Evolutionary conservation across 2,329 filamentous ascomycete species (phyloP), one percentile per base, ranked within the genome.

Genomic region (Cladosporium sp.): DNA sequence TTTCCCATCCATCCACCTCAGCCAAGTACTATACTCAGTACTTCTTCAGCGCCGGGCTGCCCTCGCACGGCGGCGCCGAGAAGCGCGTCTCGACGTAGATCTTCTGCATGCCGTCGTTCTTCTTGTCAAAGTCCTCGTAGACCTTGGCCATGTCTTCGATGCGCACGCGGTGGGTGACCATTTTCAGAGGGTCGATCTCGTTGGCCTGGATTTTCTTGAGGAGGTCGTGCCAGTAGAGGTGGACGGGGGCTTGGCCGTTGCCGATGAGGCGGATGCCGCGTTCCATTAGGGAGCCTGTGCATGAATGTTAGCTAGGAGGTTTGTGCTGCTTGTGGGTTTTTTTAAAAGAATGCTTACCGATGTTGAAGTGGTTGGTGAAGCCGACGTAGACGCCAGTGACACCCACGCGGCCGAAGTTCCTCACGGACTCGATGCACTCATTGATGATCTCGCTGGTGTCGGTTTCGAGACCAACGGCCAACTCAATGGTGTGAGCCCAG

Each of bases 221-320:
- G n/a, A 96, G 82, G 3, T 91, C 85, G 28, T 92, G 83, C 92
- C 92, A 96, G 80, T 96, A 95, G 73, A 89, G 86, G 73, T 94
- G 91, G 0, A 96, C 91, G 0, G 92, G 92, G 2, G 86, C 86
- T 74, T 89, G 87, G 4, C 87, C 87, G 70, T 88, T 88, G 51
- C 87, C 87, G 69, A 88, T 93, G 54, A 96, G 85, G 1, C 91
- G 88, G 71, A 96, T 87, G n/a, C 92, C 92, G 36, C 91, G 88
- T 79, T 96, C 88, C 92, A 96, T 96, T 15, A 96, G 75, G 0
- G 91, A 88, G 11, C 92, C 90, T 55, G 24, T 24, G 24, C 24
- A 24, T 24, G 24, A 24, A 24, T 24, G 24, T 24, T 24, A 24
- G 24, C 24, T 24, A 2, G 24, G 24, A 24, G 24, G 24, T n/a